Base-by-base conservation (phyloP, 2,329 filamentous ascomycete species). In the Cercospora berteroae region DNA sequence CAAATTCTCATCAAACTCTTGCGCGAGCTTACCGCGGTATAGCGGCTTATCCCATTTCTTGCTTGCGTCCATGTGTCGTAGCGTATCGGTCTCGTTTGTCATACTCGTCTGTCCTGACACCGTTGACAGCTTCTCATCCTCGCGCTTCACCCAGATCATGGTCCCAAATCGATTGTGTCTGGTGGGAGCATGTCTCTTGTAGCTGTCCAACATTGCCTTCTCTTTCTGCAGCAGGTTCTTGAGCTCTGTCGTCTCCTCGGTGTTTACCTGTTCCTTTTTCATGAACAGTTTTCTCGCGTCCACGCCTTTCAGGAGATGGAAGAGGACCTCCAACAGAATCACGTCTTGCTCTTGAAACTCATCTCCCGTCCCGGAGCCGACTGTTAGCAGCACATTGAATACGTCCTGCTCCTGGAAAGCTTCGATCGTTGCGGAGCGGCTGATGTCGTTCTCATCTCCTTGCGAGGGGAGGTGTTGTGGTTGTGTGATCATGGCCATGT, bases 141-240 rank as follows among this genome's bases (percentile, higher is more conserved):
- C 91, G 65, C 94, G 85, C 81, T 96, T 93, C 42, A 99, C 88
- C 94, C 94, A 98, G 36, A 97, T 89, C 92, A 98, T 98, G 10
- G 94, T 96, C 2, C 95, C 95, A 75, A 98, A 99, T 36, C 95
- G 88, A 73, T 94, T 96, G 79, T 99, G 95, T 58, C 95, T 85
- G 3, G 93, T 94, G 0, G 94, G 92, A 2, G 91, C 91, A 75
- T 89, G 89, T 72, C 89, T 90, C 63, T 90, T 90, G 74, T 93
- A 90, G 59, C 90, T 86, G 73, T 90, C 88, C 64, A 92, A 84
- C 88, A 96, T 91, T n/a, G 89, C 87, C 2, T 89, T 89, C 79
- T 99, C 95, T 75, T 95, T 93, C 63, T 87, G 87, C 78, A 97
- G 87, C 75, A 97, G 80, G 16, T 84, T 83, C 23, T 88, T 86